A percentile compares a stretch with the other conserved stretches of the same genome.
Evolutionary conservation across 163 green algal genomes (phyloP).

Genomic region (Scenedesmus sp.): DNA sequence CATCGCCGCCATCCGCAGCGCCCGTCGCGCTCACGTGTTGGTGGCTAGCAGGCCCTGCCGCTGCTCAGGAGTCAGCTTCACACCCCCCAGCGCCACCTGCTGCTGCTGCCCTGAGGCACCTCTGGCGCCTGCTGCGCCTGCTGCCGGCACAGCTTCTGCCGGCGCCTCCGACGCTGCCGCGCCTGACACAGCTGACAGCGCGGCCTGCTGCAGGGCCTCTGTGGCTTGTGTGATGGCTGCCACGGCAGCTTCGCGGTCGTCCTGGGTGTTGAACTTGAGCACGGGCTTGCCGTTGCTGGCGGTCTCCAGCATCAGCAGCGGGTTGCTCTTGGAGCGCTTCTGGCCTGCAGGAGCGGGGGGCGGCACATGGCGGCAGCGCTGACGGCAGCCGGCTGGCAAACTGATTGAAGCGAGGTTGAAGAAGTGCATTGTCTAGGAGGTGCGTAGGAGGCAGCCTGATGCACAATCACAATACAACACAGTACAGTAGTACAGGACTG

Average conservation of each 20-base stretch:
- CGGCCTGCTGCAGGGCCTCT: not conserved
- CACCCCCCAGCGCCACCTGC: not conserved
- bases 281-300: slow-evolving; percentile 18
- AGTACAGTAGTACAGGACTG: too few species aligned
- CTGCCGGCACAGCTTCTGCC: not conserved
- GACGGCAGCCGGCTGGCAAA: too few species aligned
- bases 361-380: too few species aligned
- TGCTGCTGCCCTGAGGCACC: slow-evolving; percentile 3
- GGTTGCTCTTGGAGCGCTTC: slow-evolving; percentile 61
- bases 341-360: slow-evolving; percentile 23
- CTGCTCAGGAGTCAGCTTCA: slow-evolving; percentile 6
- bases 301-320: slow-evolving; percentile 56
- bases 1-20: not conserved
- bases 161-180: not conserved
- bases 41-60: slow-evolving; percentile 54
- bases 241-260: slow-evolving; percentile 41
- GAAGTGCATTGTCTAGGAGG: too few species aligned
- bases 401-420: too few species aligned
- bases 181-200: slow-evolving; percentile 6
- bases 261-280: slow-evolving; percentile 54
- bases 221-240: slow-evolving; percentile 27
- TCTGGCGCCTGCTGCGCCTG: not conserved
- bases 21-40: slow-evolving; percentile 50
- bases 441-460: too few species aligned
- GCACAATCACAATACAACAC: too few species aligned